These are phyloP conservation scores for Mycena latifolia DNA, from an alignment of 768 basidiomycete genomes.

Conservation along the genomic window DNA sequence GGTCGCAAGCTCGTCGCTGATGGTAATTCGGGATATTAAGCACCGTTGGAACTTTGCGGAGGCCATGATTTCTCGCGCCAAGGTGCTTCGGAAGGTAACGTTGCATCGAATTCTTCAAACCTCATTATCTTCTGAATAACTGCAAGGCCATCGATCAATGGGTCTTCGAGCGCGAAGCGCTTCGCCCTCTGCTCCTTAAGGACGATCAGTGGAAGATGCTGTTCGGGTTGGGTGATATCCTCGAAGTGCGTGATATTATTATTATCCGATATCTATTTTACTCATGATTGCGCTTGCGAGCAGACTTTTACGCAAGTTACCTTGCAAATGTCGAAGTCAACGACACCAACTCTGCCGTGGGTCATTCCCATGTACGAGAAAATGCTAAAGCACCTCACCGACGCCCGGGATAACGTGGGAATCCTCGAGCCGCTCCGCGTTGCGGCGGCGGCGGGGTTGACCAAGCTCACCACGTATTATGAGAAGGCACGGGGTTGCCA, in stretches of 20 bases:
- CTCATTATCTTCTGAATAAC: too few species aligned
- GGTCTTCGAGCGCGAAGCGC: conserved; percentile 1
- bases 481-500: background rate
- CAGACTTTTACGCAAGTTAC: conserved; percentile 6
- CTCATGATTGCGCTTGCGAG: background rate
- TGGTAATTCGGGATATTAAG: conserved; percentile 8
- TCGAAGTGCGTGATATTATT: background rate
- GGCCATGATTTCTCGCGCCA: conserved; percentile 3
- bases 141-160: conserved; percentile 3
- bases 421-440: background rate
- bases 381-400: background rate
- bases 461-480: background rate
- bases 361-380: conserved; percentile 2
- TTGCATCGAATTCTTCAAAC: too few species aligned
- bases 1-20: background rate
- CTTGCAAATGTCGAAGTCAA: background rate
- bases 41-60: conserved; percentile 5
- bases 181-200: background rate
- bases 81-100: background rate
- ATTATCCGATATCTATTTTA: background rate
- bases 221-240: background rate
- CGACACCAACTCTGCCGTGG: background rate
- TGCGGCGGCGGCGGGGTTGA: background rate
- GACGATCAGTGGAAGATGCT: background rate
- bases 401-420: background rate